A percentile compares a stretch with the other conserved stretches of the same genome.
Conservation (phyloP, 371 early-diverging fungal genomes). For the Mortierella sp. region DNA sequence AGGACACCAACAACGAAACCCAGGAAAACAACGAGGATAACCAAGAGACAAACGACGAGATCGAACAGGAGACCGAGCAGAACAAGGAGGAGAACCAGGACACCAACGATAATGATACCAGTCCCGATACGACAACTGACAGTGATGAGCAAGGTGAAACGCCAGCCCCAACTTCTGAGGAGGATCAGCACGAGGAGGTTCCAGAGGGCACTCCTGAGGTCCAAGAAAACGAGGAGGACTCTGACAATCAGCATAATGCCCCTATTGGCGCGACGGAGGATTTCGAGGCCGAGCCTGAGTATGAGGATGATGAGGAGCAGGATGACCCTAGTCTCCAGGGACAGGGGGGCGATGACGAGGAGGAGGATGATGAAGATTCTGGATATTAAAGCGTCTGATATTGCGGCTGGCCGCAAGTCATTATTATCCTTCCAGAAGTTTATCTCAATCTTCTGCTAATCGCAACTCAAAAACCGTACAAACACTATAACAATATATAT, state of each 20-base stretch:
- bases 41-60: slow-evolving; percentile 1
- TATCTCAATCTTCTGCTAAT: too few species aligned
- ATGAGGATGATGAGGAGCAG: neutral
- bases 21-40: neutral
- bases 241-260: slow-evolving; percentile 1
- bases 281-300: neutral
- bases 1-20: neutral
- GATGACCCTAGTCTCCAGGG: neutral
- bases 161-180: neutral
- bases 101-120: neutral
- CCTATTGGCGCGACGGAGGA: neutral
- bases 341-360: neutral
- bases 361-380: neutral
- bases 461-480: too few species aligned
- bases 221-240: neutral
- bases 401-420: neutral
- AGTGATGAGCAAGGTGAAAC: neutral
- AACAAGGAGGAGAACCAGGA: neutral
- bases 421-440: too few species aligned
- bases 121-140: neutral
- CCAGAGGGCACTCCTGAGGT: neutral
- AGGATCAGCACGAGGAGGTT: neutral
- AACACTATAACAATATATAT: too few species aligned
- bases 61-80: too few species aligned
- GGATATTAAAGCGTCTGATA: neutral